Base-by-base conservation (phyloP, 306 rosid species). In the Quercus mongolica region DNA sequence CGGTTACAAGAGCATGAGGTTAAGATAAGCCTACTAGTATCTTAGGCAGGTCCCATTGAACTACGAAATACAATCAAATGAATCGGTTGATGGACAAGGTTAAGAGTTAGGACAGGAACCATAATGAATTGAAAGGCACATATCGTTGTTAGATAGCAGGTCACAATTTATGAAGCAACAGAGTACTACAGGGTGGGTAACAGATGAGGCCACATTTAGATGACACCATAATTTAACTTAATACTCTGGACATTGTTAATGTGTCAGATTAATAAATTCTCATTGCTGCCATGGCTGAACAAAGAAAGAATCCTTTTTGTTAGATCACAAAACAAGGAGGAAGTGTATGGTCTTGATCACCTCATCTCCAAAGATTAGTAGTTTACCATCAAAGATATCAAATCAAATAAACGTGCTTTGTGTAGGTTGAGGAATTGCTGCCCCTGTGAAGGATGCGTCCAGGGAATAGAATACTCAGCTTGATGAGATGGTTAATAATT, bases 31-130 rank as follows among this genome's bases (percentile, higher is more conserved):
- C 30, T 25, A 8, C 46, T 8, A 17, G 9, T 26, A 10, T 57
- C 18, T 25, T 64, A 55, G 30, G 71, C 41, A 57, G 68, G 74
- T 81, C 70, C 15, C 72, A 26, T 65, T 68, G 57, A 17, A 51
- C 2, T 18, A 20, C 5, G 31, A 70, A 81, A 51, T 35, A 61
- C 51, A 67, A 1, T 18, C 63, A 56, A 52, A 67, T 25, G 74
- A n/a, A 26, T 7, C 1, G 74, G 38, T 1, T 19, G 19, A 75
- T 25, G 81, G 58, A 56, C 38, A 77, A 25, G 81, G 5, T 21
- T 51, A 10, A 15, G 65, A 69, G 15, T 21, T 62, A 10, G 23
- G 65, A 18, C 57, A 67, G 12, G 19, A 21, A 49, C 62, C 62
- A 33, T 20, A 38, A 56, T 33, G 38, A 0, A 56, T 8, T 68